Percentiles rank a stretch among this genome's conserved stretches.
phyloP scores from a whole-genome alignment of 2,329 filamentous ascomycete genomes.

The Nigrospora osmanthi region DNA sequence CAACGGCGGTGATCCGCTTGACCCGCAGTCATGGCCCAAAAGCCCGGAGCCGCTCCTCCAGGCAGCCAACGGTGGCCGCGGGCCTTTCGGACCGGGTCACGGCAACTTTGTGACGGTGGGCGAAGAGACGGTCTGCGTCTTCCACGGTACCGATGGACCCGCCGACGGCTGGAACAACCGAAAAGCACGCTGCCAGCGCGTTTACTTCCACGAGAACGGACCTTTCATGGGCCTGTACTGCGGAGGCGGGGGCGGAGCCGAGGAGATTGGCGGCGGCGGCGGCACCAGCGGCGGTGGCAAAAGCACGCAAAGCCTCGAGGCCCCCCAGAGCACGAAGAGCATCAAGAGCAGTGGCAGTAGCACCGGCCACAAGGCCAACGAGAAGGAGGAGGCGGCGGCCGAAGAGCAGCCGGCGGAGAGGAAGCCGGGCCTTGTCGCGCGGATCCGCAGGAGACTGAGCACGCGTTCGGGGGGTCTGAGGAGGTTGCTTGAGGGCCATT shows the following conservation, averaged over 20 bases:
- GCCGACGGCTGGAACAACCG: constrained; percentile 21
- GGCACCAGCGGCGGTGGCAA: too few species aligned
- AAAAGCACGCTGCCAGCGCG: constrained; percentile 17
- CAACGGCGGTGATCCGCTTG: constrained; percentile 18
- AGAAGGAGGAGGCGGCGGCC: too few species aligned
- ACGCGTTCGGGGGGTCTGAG: too few species aligned
- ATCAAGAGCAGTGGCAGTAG: too few species aligned
- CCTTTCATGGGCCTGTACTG: constrained; percentile 11
- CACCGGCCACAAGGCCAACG: too few species aligned
- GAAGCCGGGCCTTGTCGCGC: too few species aligned
- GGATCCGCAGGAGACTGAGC: too few species aligned
- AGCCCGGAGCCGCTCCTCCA: constrained; percentile 16
- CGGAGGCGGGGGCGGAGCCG: background rate
- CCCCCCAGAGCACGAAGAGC: too few species aligned
- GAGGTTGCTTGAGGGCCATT: too few species aligned
- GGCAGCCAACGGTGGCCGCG: constrained; percentile 6
- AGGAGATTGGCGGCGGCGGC: too few species aligned
- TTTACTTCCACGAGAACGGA: constrained; percentile 18
- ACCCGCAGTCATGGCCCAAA: constrained; percentile 18
- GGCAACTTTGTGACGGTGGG: constrained; percentile 15
- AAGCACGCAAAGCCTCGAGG: too few species aligned
- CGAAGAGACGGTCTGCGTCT: constrained; percentile 18
- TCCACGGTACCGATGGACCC: constrained; percentile 20
- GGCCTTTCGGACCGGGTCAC: constrained; percentile 20
- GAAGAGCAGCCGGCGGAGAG: too few species aligned